A percentile compares a stretch with the other conserved stretches of the same genome.
Evolutionary conservation across 306 rosid species (phyloP).

Genomic region (Cajanus cajan): DNA sequence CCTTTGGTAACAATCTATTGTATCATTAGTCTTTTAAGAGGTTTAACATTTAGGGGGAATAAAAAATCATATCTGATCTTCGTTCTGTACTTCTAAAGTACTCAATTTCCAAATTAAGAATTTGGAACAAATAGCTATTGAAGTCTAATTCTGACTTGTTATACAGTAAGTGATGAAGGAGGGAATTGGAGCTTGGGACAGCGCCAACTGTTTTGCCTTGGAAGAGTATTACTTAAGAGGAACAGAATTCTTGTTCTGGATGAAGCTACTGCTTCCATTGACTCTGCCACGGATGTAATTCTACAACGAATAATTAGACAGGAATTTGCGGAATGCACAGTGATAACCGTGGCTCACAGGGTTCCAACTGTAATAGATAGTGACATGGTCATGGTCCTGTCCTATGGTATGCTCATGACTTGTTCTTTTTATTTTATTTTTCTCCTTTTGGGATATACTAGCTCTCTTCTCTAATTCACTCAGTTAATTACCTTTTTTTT

Average conservation of each 20-base stretch:
- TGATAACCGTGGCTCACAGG: slow-evolving; percentile 75
- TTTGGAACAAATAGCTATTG: background rate
- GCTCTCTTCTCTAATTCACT: background rate
- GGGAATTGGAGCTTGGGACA: slow-evolving; percentile 90
- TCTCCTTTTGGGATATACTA: background rate
- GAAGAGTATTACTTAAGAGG: slow-evolving; percentile 73
- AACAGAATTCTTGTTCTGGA: slow-evolving; percentile 73
- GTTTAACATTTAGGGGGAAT: background rate
- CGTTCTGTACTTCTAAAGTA: background rate
- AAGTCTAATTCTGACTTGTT: slow-evolving; percentile 4
- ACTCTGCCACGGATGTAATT: slow-evolving; percentile 66
- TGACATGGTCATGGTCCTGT: slow-evolving; percentile 85
- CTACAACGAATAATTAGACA: slow-evolving; percentile 61
- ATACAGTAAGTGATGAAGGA: slow-evolving; percentile 80
- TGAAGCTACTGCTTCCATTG: slow-evolving; percentile 86
- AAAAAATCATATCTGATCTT: background rate
- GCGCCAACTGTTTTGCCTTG: slow-evolving; percentile 74
- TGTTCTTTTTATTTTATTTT: background rate
- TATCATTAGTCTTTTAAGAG: background rate
- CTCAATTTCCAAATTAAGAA: background rate
- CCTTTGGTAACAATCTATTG: background rate
- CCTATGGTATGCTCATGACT: slow-evolving; percentile 49
- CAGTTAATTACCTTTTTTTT: background rate
- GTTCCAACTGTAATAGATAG: slow-evolving; percentile 83
- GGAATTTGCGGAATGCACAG: slow-evolving; percentile 73